Conservation (phyloP, 345 rosid genomes). For the Lumnitzera littorea region DNA sequence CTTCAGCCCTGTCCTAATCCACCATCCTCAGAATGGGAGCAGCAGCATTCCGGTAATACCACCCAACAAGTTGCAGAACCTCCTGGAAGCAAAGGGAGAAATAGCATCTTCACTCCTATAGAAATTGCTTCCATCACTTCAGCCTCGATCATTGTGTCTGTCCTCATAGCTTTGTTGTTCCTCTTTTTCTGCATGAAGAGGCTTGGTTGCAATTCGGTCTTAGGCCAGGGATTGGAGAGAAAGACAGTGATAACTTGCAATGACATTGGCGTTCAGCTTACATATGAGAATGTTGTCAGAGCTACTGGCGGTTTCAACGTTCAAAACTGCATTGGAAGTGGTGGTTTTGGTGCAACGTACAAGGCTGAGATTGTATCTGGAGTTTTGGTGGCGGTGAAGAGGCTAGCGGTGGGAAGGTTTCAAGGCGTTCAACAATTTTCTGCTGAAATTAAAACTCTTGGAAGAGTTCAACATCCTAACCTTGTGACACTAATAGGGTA, state of each 20-base stretch:
- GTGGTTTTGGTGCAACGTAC: conserved; percentile 52
- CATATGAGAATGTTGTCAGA: conserved; percentile 43
- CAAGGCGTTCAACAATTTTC: conserved; percentile 47
- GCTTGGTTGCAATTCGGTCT: conserved; percentile 21
- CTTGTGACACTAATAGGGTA: conserved; percentile 47
- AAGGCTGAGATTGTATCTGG: conserved; percentile 42
- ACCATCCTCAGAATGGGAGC: conserved; percentile 26
- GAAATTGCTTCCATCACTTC: conserved; percentile 36
- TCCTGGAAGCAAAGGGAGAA: conserved; percentile 19
- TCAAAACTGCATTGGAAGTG: conserved; percentile 45
- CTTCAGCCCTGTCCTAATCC: conserved; percentile 27
- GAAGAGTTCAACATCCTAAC: conserved; percentile 43
- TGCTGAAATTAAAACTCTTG: conserved; percentile 46
- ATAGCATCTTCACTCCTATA: conserved; percentile 23
- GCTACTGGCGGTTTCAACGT: conserved; percentile 41
- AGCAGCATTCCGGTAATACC: conserved; percentile 21
- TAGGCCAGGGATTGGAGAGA: conserved; percentile 24
- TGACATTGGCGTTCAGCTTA: conserved; percentile 30
- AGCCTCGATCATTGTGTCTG: conserved; percentile 23
- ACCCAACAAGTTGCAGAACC: conserved; percentile 25
- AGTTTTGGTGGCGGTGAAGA: conserved; percentile 41
- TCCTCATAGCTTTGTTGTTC: conserved; percentile 24
- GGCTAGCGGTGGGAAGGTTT: conserved; percentile 45
- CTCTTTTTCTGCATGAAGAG: conserved; percentile 31
- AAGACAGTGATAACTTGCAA: conserved; percentile 38